Percentiles rank a stretch among this genome's conserved stretches.
phyloP scores from a whole-genome alignment of 1,284 basidiomycete species.

The Naganishia cerealis region DNA sequence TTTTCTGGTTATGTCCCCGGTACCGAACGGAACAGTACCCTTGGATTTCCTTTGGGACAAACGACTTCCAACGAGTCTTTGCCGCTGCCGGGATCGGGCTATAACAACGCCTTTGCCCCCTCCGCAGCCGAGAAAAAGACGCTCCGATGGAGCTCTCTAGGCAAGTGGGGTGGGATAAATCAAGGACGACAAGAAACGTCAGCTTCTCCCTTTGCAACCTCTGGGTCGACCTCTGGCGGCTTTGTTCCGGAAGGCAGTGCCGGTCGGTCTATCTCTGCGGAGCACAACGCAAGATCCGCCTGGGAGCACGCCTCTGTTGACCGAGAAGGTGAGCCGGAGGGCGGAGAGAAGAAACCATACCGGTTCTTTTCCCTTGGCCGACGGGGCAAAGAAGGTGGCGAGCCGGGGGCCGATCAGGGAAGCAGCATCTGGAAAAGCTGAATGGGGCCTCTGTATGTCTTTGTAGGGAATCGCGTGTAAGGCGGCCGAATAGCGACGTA shows the following conservation, averaged over 20 bases:
- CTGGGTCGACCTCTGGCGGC: not conserved
- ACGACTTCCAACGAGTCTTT: slow-evolving; percentile 49
- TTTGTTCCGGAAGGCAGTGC: not conserved
- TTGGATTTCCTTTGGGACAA: slow-evolving; percentile 30
- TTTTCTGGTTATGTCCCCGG: slow-evolving; percentile 4
- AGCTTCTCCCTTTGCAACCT: slow-evolving; percentile 7
- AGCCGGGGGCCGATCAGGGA: slow-evolving; percentile 3
- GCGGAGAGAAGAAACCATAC: slow-evolving; percentile 43
- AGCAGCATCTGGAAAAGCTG: slow-evolving; percentile 26
- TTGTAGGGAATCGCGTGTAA: not conserved
- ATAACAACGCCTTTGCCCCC: slow-evolving; percentile 48
- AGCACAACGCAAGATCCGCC: slow-evolving; percentile 21
- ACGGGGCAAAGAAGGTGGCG: slow-evolving; percentile 23
- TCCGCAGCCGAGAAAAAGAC: slow-evolving; percentile 50
- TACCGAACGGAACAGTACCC: slow-evolving; percentile 15
- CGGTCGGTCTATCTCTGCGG: slow-evolving; percentile 22
- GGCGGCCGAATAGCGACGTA: not conserved
- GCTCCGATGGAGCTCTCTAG: slow-evolving; percentile 49
- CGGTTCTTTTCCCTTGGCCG: slow-evolving; percentile 48
- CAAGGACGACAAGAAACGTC: slow-evolving; percentile 13
- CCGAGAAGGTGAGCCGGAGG: not conserved
- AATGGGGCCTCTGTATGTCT: not conserved
- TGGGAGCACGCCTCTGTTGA: slow-evolving; percentile 19
- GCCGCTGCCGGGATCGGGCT: slow-evolving; percentile 35
- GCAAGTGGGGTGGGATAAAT: slow-evolving; percentile 29